Evolutionary conservation across 2,329 filamentous ascomycete species (phyloP), one percentile per base, ranked within the genome.

Genomic region (Microascus cirrosus): DNA sequence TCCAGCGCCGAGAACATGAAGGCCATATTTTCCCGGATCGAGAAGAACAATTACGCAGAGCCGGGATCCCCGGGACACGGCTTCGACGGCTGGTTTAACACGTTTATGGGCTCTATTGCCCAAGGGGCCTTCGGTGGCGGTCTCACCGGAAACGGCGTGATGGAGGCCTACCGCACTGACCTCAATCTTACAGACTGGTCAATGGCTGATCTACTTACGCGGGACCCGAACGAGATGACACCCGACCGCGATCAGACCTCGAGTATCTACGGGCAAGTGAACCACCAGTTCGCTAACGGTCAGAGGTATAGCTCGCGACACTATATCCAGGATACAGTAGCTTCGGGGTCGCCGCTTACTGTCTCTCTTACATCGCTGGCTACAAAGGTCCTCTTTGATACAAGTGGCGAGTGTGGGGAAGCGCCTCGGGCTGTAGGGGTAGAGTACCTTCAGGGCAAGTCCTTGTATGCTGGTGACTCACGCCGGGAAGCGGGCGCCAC

Each of bases 31-130:
- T 59, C 67, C 56, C 67, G 68, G 32, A 61, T 78, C 6, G 76
- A 79, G 63, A 68, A 70, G 35, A 73, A 74, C 62, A 68, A 72
- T 56, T 75, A 77, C 57, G 63, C 75, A 0, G 66, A 71, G 0
- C 64, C 65, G 15, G 69, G 67, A 10, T 69, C 70, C 2, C 48
- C 69, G 1, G 74, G 73, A 0, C 75, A 77, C 54, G 74, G 74
- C 3, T 76, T 71, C 58, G 62, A 67, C 32, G 75, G 74, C 12
- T 75, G 68, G 65, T 64, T 77, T 3, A 57, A 64, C 12, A 65
- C 61, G 32, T 62, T 62, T 12, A 62, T 61, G 57, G 62, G 54
- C 32, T 35, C 50, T 34, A 56, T 36, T 32, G 58, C 58, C 7
- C 58, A 59, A 55, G 58, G 59, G 1, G 20, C 32, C 24, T 2